These are phyloP conservation scores for Tillandsia leiboldiana DNA, from an alignment of 176 grass and related monocot genomes.

Conservation along the genomic window DNA sequence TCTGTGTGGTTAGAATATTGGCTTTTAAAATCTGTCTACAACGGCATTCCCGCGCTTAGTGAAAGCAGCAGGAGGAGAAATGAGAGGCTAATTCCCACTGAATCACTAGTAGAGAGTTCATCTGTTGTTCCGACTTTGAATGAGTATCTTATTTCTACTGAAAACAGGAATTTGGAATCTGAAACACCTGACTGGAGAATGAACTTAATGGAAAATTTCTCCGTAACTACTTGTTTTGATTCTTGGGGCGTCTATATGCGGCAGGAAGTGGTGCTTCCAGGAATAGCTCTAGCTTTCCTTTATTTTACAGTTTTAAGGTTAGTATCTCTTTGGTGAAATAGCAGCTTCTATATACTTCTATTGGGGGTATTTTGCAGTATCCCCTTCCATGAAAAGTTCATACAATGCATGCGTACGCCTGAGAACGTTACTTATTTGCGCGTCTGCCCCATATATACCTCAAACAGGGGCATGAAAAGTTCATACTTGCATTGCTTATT, in stretches of 20 bases:
- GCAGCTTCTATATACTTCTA: background rate
- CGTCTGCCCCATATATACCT: no score
- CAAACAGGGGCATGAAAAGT: no score
- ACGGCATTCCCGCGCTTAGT: conserved; percentile 52
- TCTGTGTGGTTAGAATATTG: conserved; percentile 67
- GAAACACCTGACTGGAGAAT: conserved; percentile 25
- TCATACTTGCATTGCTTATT: no score
- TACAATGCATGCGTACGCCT: no score
- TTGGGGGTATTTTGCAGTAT: no score
- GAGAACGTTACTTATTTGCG: no score
- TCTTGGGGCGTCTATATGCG: conserved; percentile 58
- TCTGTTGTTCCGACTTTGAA: conserved; percentile 7
- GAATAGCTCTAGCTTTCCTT: conserved; percentile 66
- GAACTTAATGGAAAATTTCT: conserved; percentile 26
- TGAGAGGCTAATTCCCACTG: background rate
- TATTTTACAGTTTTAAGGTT: conserved; percentile 76
- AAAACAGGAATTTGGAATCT: background rate
- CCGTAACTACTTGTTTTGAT: conserved; percentile 56
- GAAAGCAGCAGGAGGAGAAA: conserved; percentile 31
- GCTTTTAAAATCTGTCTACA: conserved; percentile 68
- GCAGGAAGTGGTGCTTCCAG: conserved; percentile 76
- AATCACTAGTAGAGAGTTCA: conserved; percentile 10
- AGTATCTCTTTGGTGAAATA: background rate
- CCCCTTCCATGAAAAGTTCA: no score
- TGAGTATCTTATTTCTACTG: conserved; percentile 7